These are phyloP conservation scores for Puccinia novopanici DNA, from an alignment of 1,284 basidiomycete genomes.

Conservation along the genomic window DNA sequence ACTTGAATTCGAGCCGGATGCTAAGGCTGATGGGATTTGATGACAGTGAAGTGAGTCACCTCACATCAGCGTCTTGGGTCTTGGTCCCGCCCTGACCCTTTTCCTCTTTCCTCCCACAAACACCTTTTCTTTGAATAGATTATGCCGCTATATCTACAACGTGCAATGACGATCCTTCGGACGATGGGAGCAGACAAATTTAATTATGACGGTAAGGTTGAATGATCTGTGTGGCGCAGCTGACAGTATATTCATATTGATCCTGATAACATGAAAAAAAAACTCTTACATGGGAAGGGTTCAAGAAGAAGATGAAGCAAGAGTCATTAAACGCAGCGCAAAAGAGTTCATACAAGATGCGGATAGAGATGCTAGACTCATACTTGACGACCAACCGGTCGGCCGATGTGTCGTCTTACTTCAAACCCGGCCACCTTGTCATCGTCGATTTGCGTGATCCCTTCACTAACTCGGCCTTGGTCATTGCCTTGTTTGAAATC, in stretches of 20 bases:
- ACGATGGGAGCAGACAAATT: slow-evolving; percentile 42
- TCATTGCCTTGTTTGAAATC: slow-evolving; percentile 42
- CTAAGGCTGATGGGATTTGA: slow-evolving; percentile 46
- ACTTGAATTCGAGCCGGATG: slow-evolving; percentile 35
- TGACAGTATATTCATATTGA: too few species aligned
- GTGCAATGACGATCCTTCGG: slow-evolving; percentile 39
- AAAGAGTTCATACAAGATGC: slow-evolving; percentile 23
- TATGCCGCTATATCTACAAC: slow-evolving; percentile 50
- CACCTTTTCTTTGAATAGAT: slow-evolving; percentile 25
- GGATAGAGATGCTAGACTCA: slow-evolving; percentile 44
- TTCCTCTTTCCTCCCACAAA: neutral
- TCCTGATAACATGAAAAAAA: too few species aligned
- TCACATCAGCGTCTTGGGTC: too few species aligned
- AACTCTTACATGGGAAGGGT: slow-evolving; percentile 1
- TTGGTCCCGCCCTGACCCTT: neutral
- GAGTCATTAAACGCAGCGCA: slow-evolving; percentile 37
- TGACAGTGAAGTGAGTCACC: slow-evolving; percentile 24
- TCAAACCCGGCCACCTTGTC: slow-evolving; percentile 37
- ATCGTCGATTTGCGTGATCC: slow-evolving; percentile 50
- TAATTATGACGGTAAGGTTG: slow-evolving; percentile 33
- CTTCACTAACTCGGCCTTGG: slow-evolving; percentile 34
- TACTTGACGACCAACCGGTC: slow-evolving; percentile 13
- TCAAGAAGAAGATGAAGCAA: slow-evolving; percentile 22
- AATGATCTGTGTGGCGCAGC: too few species aligned
- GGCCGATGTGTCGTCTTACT: slow-evolving; percentile 8